These are phyloP conservation scores for Fusarium mundagurra DNA, from an alignment of 2,329 filamentous ascomycete genomes.

Conservation along the genomic window DNA sequence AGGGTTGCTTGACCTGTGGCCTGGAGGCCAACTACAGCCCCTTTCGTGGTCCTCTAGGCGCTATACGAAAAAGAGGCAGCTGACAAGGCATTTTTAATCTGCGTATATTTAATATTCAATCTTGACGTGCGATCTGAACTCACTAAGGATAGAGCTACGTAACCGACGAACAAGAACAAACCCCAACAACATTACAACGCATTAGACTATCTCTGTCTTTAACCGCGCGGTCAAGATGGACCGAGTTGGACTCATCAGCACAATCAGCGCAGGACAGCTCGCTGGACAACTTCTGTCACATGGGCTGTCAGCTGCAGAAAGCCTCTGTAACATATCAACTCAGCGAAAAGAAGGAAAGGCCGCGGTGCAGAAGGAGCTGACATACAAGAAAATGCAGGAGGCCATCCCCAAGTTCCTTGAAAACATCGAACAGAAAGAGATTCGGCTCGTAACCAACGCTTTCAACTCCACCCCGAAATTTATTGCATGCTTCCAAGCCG, in stretches of 20 bases:
- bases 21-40: accelerated
- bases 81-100: background rate
- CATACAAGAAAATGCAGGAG: background rate
- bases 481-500: background rate
- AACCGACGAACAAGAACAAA: accelerated
- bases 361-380: background rate
- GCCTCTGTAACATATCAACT: accelerated
- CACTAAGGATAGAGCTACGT: too few species aligned
- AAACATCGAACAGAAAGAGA: background rate
- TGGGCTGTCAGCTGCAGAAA: accelerated
- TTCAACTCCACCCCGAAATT: background rate
- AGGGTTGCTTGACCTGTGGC: background rate
- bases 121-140: accelerated
- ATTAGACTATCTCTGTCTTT: background rate
- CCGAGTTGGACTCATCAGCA: too few species aligned
- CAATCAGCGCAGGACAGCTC: background rate
- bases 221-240: background rate
- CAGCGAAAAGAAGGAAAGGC: background rate
- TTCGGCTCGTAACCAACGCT: background rate
- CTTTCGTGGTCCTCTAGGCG: background rate
- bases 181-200: background rate
- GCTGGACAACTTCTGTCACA: accelerated
- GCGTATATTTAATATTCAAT: accelerated
- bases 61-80: background rate
- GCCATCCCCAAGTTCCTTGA: background rate